Conservation (phyloP, 345 rosid species). For the Brassica rapa region DNA sequence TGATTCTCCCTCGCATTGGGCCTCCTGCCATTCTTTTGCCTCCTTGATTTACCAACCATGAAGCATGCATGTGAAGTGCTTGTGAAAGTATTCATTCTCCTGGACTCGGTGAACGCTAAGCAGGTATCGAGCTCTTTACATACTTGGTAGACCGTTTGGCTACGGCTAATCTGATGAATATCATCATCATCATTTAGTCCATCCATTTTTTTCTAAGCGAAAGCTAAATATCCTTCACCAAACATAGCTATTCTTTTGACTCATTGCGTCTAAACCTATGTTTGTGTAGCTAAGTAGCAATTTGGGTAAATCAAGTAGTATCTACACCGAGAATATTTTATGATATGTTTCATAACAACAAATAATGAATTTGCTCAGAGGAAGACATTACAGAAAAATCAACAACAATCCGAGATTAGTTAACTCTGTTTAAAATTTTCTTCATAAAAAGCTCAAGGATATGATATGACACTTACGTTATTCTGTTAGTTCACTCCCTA, state of each 20-base stretch:
- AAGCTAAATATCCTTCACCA: neutral
- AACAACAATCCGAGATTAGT: neutral
- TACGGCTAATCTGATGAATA: neutral
- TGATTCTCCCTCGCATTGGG: no score
- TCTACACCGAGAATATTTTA: neutral
- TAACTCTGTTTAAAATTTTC: neutral
- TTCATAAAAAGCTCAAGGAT: neutral
- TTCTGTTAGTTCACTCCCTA: neutral
- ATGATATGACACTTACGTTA: neutral
- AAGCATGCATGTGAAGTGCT: neutral
- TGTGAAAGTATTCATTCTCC: neutral
- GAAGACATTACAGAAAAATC: neutral
- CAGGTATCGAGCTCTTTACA: neutral
- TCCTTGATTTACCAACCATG: neutral
- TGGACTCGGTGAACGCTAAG: neutral
- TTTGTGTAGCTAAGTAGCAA: neutral
- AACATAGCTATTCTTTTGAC: neutral
- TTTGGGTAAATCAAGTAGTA: neutral
- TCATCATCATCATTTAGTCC: neutral
- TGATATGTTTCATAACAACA: neutral
- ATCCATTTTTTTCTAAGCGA: neutral
- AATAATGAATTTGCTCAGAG: neutral
- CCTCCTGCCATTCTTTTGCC: no score
- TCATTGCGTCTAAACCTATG: neutral
- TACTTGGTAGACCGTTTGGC: neutral